Conservation (phyloP, 2,329 filamentous ascomycete genomes). For the Fusarium sp. region DNA sequence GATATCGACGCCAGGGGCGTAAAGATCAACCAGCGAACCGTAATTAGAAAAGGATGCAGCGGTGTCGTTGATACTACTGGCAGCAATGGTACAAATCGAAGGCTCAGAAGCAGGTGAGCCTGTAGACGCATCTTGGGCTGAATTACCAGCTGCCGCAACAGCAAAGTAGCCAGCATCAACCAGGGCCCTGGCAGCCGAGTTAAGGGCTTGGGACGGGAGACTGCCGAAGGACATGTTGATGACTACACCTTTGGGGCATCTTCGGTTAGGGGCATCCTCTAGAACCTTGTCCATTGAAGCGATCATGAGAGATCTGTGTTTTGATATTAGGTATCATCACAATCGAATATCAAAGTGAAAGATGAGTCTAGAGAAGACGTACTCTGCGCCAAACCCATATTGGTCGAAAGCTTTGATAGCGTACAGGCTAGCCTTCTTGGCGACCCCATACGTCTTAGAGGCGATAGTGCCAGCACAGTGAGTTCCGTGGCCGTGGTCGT, state of each 20-base stretch:
- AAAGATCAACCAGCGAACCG: no score
- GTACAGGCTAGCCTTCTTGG: constrained; percentile 6
- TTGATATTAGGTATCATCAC: no score
- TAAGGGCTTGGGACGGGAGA: background rate
- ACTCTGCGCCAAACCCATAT: constrained; percentile 3
- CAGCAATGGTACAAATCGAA: constrained; percentile 48
- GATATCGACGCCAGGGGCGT: no score
- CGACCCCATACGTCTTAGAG: constrained; percentile 9
- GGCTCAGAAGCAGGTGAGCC: constrained; percentile 45
- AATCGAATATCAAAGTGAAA: background rate
- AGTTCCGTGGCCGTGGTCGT: constrained; percentile 12
- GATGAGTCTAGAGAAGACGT: background rate
- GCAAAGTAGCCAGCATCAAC: constrained; percentile 52
- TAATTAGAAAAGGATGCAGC: constrained; percentile 63
- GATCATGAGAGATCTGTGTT: constrained; percentile 8
- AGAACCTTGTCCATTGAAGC: constrained; percentile 8
- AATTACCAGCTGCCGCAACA: constrained; percentile 54
- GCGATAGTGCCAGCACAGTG: constrained; percentile 11
- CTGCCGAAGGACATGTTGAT: constrained; percentile 9
- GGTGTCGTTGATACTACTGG: constrained; percentile 51
- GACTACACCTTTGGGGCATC: constrained; percentile 9
- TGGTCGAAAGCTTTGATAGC: constrained; percentile 19
- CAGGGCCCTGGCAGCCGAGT: constrained; percentile 37
- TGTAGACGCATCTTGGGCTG: constrained; percentile 17
- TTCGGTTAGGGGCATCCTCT: background rate